phyloP scores from a whole-genome alignment of 108 stramenopile species.

The Chaetoceros tenuissimus region DNA sequence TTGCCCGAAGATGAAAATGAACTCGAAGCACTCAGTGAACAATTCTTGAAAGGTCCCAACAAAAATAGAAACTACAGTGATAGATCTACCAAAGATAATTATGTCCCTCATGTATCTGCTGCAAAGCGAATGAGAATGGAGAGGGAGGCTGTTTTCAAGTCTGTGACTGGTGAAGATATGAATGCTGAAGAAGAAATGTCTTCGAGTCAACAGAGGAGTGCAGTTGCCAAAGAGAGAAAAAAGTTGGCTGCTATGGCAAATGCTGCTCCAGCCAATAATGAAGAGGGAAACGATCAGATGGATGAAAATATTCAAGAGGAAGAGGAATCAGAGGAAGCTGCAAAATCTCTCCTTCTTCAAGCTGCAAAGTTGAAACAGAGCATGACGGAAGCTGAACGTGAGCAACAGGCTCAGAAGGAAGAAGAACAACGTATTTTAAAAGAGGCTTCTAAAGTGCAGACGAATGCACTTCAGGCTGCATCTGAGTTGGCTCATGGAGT shows the following conservation, averaged over 20 bases:
- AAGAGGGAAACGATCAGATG: constrained; percentile 1
- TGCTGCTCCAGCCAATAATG: not conserved
- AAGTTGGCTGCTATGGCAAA: not conserved
- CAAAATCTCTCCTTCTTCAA: constrained; percentile 69
- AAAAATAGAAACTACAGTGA: too few species aligned
- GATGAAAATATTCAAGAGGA: constrained; percentile 11
- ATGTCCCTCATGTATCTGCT: constrained; percentile 19
- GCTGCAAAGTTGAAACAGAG: constrained; percentile 68
- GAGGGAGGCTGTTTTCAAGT: constrained; percentile 30
- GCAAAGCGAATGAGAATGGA: constrained; percentile 40
- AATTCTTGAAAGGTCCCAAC: too few species aligned
- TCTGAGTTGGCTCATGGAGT: constrained; percentile 87
- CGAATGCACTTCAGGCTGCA: constrained; percentile 93
- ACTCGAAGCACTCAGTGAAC: too few species aligned
- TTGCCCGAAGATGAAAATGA: too few species aligned
- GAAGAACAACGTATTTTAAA: constrained; percentile 89
- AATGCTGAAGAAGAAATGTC: not conserved
- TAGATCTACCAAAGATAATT: too few species aligned
- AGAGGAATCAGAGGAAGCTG: constrained; percentile 12
- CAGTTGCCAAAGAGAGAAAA: constrained; percentile 23
- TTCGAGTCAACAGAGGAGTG: constrained; percentile 14
- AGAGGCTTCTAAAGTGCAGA: constrained; percentile 91
- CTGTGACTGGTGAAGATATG: constrained; percentile 9
- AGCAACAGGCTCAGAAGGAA: constrained; percentile 37
- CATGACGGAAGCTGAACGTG: constrained; percentile 49